Base-by-base conservation (phyloP, 2,329 filamentous ascomycete genomes). In the Thielaviopsis populi region DNA sequence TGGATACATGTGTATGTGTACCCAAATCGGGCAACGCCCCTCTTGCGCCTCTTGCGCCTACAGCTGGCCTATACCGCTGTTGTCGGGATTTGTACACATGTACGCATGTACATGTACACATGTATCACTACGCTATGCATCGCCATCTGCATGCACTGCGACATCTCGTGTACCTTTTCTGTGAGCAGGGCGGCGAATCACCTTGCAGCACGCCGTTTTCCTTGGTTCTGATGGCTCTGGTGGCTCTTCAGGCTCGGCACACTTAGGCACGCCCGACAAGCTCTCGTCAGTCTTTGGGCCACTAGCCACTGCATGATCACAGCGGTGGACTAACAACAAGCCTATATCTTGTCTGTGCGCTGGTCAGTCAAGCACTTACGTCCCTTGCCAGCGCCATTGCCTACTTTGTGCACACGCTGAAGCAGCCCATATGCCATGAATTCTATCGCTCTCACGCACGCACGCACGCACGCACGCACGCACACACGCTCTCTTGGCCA, bases 151-250 rank as follows among this genome's bases (percentile, higher is more conserved):
- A 56, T 56, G 53, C 53, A 56, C 53, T 37, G 53, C 53, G 27
- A 56, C 27, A n/a, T 37, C 15, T n/a, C 24, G 27, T 56, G 27
- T 37, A 37, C 30, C 53, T 56, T 0, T 56, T 6, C 15, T 56
- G 19, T 30, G n/a, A 56, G 15, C 53, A 56, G 30, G 53, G 53
- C 53, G 53, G 53, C 53, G 27, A 56, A 56, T 56, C 53, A 56
- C 5, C 24, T 33, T n/a, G 15, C 27, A 8, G 53, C 8, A 37
- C 33, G 10, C 33, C 22, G 15, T 37, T 37, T 56, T 56, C 27
- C n/a, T n/a, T n/a, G n/a, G n/a, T n/a, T n/a, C n/a, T n/a, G n/a
- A n/a, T n/a, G n/a, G n/a, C n/a, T n/a, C n/a, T n/a, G n/a, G n/a
- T 56, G 7, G 11, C 19, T 15, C 46, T 27, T 56, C 30, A 2